A percentile compares a stretch with the other conserved stretches of the same genome.
Conservation (phyloP, 192 early-diverging fungal species). For the Entrophospora sp. region DNA sequence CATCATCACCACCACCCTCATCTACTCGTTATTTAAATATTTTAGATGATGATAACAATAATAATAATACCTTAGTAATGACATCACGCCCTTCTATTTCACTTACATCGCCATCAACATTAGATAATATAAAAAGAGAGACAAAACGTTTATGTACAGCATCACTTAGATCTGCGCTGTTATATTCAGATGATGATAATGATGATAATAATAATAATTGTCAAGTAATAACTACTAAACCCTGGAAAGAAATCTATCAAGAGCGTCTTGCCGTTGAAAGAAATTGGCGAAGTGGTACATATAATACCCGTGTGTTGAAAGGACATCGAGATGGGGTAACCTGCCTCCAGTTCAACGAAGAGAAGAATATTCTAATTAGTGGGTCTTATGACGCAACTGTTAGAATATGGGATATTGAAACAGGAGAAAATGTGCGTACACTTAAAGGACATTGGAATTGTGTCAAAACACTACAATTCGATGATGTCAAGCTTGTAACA, state of each 20-base stretch:
- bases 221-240: no score
- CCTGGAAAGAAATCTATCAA: constrained; percentile 94
- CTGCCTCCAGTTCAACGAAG: constrained; percentile 81
- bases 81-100: background rate
- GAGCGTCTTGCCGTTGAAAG: constrained; percentile 86
- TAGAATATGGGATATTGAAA: constrained; percentile 82
- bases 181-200: no score
- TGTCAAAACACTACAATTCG: constrained; percentile 87
- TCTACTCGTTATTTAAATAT: no score
- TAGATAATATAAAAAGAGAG: no score
- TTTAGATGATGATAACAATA: no score
- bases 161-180: no score
- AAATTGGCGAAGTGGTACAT: constrained; percentile 87
- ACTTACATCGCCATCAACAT: constrained; percentile 4
- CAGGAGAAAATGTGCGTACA: constrained; percentile 66
- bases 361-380: constrained; percentile 58
- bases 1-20: background rate
- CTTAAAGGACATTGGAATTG: constrained; percentile 80
- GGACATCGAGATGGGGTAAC: constrained; percentile 89
- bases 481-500: constrained; percentile 86
- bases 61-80: no score
- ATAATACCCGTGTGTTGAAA: constrained; percentile 46
- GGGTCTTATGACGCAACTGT: constrained; percentile 85
- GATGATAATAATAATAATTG: no score
- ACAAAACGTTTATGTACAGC: no score